Base-by-base conservation (phyloP, 352 stramenopile species). In the Globisporangium irregulare region DNA sequence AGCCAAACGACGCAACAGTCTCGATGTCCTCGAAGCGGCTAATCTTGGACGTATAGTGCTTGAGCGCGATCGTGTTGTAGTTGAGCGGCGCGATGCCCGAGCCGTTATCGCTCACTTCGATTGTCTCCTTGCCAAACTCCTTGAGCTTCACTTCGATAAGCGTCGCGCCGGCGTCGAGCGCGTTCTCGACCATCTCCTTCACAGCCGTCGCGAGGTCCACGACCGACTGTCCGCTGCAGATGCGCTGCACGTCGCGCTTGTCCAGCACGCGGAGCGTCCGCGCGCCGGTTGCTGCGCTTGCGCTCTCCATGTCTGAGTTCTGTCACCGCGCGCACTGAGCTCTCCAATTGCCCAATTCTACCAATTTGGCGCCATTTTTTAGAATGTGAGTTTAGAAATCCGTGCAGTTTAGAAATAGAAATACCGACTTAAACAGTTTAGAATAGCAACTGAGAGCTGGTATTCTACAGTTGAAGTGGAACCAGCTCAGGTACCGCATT, bases 121-220 rank as follows among this genome's bases (percentile, higher is more conserved):
- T 94, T 41, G 83, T 76, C 34, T 97, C 93, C 8, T 91, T 70
- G 18, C 97, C 97, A 70, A 91, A 93, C 71, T 98, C 88, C 64
- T 92, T 91, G 6, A 99, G 75, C 63, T 94, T 95, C 15, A 98
- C 82, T 34, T 97, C 90, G 22, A 98, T 82, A 68, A 78, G 70
- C 62, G 81, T 81, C 32, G 85, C 83, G 22, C 82, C 83, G 14
- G 84, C 85, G 53, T 93, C 85, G 50, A 96, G 73, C 38, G 84
- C 80, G 75, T 99, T 99, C 74, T 99, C 97, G 5, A 99, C 86
- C 29, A 99, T 81, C 80, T 99, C 97, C 75, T 99, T 99, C 25
- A 99, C 93, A 18, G 96, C 93, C n/a, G 89, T 97, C 10, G 88
- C 74, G 20, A 99, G 82, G 78, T 98, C 92, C 32, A 97, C 91